Percentiles rank a stretch among this genome's conserved stretches.
phyloP scores from a whole-genome alignment of 2,329 filamentous ascomycete species.

The Fragosphaeria purpurea region DNA sequence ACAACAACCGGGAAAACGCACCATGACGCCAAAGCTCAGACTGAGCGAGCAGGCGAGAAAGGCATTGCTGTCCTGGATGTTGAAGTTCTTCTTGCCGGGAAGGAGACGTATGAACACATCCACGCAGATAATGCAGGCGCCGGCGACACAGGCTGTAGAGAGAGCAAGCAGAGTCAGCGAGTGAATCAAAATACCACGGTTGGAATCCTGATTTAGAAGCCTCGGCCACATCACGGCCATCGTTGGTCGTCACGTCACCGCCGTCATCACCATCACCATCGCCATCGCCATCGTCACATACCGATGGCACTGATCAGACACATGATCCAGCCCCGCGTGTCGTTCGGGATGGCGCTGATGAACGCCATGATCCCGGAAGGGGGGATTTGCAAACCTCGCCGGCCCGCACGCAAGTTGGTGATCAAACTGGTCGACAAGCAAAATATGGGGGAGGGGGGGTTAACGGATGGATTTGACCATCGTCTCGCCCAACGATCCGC shows the following conservation, averaged over 20 bases:
- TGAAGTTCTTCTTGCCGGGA: conserved; percentile 66
- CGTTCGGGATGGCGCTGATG: conserved; percentile 49
- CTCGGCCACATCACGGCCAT: no score
- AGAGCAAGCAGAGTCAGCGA: conserved; percentile 2
- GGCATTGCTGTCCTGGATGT: conserved; percentile 77
- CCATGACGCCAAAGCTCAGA: conserved; percentile 94
- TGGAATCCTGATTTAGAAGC: no score
- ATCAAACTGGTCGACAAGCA: no score
- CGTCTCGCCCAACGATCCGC: no score
- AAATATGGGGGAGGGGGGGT: no score
- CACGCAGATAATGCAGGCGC: conserved; percentile 77
- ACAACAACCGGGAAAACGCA: conserved; percentile 26
- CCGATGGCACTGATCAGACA: conserved; percentile 67
- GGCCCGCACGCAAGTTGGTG: no score
- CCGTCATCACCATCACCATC: background rate
- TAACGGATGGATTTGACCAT: no score
- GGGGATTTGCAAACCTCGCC: background rate
- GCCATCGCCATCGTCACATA: conserved; percentile 26
- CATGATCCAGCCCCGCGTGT: conserved; percentile 92
- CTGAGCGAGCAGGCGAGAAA: conserved; percentile 86
- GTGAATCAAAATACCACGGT: conserved; percentile 24
- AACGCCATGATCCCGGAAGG: conserved; percentile 4
- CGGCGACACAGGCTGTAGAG: conserved; percentile 52
- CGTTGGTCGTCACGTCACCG: no score
- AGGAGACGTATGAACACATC: conserved; percentile 67